These are phyloP conservation scores for Cochlearia excelsa DNA, from an alignment of 345 rosid genomes.

Conservation along the genomic window DNA sequence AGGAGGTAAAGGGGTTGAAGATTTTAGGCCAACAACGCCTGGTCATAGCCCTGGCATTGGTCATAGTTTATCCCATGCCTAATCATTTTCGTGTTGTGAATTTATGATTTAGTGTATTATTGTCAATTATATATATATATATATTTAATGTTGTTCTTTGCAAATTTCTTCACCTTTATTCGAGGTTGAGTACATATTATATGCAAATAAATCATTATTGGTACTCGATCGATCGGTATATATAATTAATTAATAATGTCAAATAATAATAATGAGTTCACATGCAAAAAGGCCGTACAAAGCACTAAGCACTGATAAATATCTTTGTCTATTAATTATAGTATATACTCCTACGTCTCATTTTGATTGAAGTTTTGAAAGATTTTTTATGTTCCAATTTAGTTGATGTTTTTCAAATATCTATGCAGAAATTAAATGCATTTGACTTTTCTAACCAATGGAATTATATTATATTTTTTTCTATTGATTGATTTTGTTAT, in stretches of 20 bases:
- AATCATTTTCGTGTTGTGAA: constrained; percentile 18
- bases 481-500: no score
- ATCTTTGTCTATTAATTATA: no score
- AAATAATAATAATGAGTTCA: constrained; percentile 16
- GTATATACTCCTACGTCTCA: no score
- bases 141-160: constrained; percentile 11
- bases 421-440: no score
- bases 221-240: no score
- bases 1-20: constrained; percentile 35
- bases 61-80: constrained; percentile 33
- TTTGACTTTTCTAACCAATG: no score
- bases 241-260: background rate
- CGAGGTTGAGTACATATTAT: no score
- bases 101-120: constrained; percentile 6
- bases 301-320: background rate
- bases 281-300: constrained; percentile 24
- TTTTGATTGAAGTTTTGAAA: no score
- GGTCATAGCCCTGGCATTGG: constrained; percentile 71
- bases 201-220: no score
- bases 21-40: constrained; percentile 62
- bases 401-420: no score
- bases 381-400: no score
- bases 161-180: background rate
- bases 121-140: background rate
- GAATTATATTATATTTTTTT: no score